phyloP scores from a whole-genome alignment of 441 rosid species.

The Croton laevigatus region DNA sequence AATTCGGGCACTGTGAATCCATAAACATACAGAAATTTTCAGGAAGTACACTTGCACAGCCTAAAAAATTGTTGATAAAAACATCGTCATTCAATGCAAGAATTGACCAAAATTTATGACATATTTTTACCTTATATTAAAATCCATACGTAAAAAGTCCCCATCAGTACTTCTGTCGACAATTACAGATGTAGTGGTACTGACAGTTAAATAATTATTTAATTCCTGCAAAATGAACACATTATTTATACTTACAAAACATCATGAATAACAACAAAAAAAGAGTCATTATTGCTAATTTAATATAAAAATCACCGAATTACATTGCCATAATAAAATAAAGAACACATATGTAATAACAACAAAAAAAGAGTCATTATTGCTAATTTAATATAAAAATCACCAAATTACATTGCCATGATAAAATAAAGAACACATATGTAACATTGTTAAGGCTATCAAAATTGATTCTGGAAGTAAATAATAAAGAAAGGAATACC shows the following conservation, averaged over 20 bases:
- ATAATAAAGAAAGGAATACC: background rate
- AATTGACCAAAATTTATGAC: background rate
- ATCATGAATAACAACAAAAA: background rate
- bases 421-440: background rate
- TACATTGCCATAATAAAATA: background rate
- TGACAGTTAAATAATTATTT: constrained; percentile 67
- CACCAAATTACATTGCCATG: background rate
- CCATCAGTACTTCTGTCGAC: constrained; percentile 95
- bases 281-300: background rate
- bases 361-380: background rate
- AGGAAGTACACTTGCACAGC: background rate
- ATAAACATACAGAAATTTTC: background rate
- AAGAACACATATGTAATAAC: background rate
- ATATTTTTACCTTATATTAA: constrained; percentile 70
- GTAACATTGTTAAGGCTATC: background rate
- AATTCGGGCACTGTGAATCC: background rate
- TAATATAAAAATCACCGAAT: background rate
- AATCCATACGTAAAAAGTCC: constrained; percentile 84
- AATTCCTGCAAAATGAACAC: constrained; percentile 59
- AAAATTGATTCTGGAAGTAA: background rate
- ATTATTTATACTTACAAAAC: constrained; percentile 3
- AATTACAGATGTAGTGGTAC: constrained; percentile 72
- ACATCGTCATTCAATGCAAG: background rate
- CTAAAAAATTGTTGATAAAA: background rate
- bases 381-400: background rate